These are phyloP conservation scores for Paraglomus brasilianum DNA, from an alignment of 192 early-diverging fungal genomes.

Conservation along the genomic window DNA sequence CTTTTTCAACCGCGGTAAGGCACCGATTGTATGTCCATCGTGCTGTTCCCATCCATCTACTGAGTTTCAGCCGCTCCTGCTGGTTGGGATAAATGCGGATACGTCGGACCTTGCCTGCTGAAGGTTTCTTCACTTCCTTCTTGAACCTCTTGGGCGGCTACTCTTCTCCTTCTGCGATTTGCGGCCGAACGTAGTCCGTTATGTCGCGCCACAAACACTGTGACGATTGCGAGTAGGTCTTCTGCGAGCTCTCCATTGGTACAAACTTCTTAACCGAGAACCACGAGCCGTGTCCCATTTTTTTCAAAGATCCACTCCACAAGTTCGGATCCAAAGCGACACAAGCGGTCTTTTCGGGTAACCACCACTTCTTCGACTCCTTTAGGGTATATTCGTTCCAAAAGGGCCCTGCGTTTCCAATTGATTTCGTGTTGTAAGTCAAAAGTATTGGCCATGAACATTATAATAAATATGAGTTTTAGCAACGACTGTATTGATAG, in stretches of 20 bases:
- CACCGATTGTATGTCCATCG: background rate
- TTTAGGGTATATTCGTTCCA: constrained; percentile 6
- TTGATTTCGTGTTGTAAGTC: too few species aligned
- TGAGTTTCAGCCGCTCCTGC: constrained; percentile 17
- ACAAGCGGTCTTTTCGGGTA: constrained; percentile 19
- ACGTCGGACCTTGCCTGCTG: background rate
- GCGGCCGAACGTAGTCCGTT: background rate
- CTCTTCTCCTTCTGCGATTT: constrained; percentile 13
- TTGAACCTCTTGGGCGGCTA: constrained; percentile 1
- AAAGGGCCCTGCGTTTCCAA: background rate
- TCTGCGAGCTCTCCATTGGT: constrained; percentile 10
- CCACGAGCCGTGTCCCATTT: constrained; percentile 7
- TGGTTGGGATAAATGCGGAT: constrained; percentile 18
- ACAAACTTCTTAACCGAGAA: constrained; percentile 3
- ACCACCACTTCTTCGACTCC: constrained; percentile 4
- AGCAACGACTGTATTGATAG: too few species aligned
- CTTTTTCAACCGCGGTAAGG: background rate
- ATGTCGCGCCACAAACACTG: background rate
- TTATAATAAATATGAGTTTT: too few species aligned
- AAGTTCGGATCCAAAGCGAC: constrained; percentile 4
- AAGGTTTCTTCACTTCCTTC: constrained; percentile 18
- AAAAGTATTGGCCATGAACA: too few species aligned
- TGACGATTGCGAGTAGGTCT: constrained; percentile 22
- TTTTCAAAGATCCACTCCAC: constrained; percentile 25
- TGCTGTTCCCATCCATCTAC: background rate